phyloP scores from a whole-genome alignment of 768 basidiomycete species.

The Hericium alpestre region DNA sequence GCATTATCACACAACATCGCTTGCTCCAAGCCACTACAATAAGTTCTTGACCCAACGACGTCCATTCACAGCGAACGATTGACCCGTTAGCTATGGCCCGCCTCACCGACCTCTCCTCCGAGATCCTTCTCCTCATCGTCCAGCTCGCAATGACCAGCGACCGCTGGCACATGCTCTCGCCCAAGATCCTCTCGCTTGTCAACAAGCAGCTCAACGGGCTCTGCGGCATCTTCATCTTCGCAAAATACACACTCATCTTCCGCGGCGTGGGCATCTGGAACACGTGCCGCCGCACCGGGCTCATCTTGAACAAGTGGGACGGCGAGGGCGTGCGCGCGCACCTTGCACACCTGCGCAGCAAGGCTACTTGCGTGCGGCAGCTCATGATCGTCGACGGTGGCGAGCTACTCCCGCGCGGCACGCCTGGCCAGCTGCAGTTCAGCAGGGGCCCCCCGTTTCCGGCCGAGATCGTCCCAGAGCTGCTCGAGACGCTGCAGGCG shows the following conservation, averaged over 20 bases:
- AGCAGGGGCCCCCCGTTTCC: too few species aligned
- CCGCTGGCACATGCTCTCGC: neutral
- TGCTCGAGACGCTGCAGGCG: too few species aligned
- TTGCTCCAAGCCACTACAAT: too few species aligned
- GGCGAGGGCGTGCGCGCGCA: neutral
- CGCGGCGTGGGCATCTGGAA: neutral
- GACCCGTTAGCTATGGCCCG: neutral
- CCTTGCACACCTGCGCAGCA: neutral
- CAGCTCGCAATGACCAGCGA: too few species aligned
- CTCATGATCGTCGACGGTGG: neutral
- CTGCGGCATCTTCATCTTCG: neutral
- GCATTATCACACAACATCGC: too few species aligned
- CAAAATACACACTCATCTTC: neutral
- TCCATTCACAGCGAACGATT: too few species aligned
- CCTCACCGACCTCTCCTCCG: neutral
- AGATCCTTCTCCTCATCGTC: neutral
- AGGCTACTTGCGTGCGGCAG: neutral
- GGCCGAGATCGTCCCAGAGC: too few species aligned
- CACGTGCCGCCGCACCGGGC: neutral
- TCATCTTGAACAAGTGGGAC: neutral
- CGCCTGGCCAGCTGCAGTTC: too few species aligned
- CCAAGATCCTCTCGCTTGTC: neutral
- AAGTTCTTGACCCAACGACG: too few species aligned
- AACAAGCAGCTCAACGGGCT: neutral
- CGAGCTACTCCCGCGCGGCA: too few species aligned